Percentiles rank a stretch among this genome's conserved stretches.
Conservation (phyloP, 2,329 filamentous ascomycete species). For the Talaromyces atroroseus region DNA sequence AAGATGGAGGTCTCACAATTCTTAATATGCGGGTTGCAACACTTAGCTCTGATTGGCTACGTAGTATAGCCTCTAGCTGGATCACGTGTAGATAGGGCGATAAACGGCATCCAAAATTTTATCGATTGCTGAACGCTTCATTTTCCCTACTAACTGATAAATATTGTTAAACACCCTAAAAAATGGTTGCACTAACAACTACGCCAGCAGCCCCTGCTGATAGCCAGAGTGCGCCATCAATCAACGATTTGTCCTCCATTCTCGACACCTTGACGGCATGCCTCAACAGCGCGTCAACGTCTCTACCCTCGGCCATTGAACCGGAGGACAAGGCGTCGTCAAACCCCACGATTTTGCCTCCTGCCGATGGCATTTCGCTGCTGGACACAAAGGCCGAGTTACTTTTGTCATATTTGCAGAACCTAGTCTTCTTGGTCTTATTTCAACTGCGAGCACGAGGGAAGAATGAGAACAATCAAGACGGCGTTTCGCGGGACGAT, state of each 20-base stretch:
- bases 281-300: slow-evolving; percentile 29
- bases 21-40: no score
- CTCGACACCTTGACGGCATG: slow-evolving; percentile 32
- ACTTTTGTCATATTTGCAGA: slow-evolving; percentile 92
- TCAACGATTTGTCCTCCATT: slow-evolving; percentile 21
- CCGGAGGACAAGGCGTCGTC: slow-evolving; percentile 37
- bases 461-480: slow-evolving; percentile 8
- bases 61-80: no score
- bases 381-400: slow-evolving; percentile 95
- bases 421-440: slow-evolving; percentile 81
- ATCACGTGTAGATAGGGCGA: background rate
- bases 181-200: slow-evolving; percentile 1
- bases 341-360: slow-evolving; percentile 66
- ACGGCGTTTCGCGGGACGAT: slow-evolving; percentile 47
- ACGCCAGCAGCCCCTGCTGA: background rate
- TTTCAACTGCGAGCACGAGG: slow-evolving; percentile 63
- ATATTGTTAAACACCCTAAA: background rate
- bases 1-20: no score
- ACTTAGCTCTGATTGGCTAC: background rate
- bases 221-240: background rate
- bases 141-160: background rate
- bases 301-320: slow-evolving; percentile 25
- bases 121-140: background rate
- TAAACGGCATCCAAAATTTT: background rate
- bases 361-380: slow-evolving; percentile 82